Percentiles rank a stretch among this genome's conserved stretches.
These are phyloP conservation scores for Aureobasidium sp. DNA, from an alignment of 2,329 filamentous ascomycete genomes.

Conservation along the genomic window DNA sequence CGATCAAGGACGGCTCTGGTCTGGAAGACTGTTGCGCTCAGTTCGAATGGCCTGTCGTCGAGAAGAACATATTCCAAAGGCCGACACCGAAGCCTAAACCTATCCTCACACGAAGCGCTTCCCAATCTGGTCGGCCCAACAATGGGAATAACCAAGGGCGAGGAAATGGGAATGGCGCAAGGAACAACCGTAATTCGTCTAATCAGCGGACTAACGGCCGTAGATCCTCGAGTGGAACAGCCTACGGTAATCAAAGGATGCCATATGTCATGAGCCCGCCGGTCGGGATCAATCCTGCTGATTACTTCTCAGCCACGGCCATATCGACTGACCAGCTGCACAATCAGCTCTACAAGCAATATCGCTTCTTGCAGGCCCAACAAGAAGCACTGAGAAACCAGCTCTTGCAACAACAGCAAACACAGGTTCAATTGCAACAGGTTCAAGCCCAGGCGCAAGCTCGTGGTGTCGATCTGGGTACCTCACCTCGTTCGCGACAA, in stretches of 20 bases:
- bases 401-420: conserved; percentile 34
- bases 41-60: conserved; percentile 80
- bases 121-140: conserved; percentile 40
- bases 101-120: conserved; percentile 42
- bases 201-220: conserved; percentile 43
- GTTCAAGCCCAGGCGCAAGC: conserved; percentile 27
- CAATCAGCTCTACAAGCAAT: conserved; percentile 43
- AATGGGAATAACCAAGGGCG: conserved; percentile 23
- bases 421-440: conserved; percentile 26
- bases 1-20: conserved; percentile 64
- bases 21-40: conserved; percentile 79
- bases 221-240: conserved; percentile 50
- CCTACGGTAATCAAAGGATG: conserved; percentile 33
- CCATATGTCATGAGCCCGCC: conserved; percentile 37
- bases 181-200: conserved; percentile 39
- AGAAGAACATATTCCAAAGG: conserved; percentile 49
- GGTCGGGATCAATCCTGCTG: conserved; percentile 29
- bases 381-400: conserved; percentile 33
- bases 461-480: conserved; percentile 29
- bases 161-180: conserved; percentile 34
- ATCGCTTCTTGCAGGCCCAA: conserved; percentile 29
- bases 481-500: conserved; percentile 31
- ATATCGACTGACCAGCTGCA: conserved; percentile 35
- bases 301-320: conserved; percentile 32
- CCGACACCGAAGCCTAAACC: conserved; percentile 49